Percentiles rank a stretch among this genome's conserved stretches.
phyloP scores from a whole-genome alignment of 2,329 filamentous ascomycete species.

The Escovopsis sp. region DNA sequence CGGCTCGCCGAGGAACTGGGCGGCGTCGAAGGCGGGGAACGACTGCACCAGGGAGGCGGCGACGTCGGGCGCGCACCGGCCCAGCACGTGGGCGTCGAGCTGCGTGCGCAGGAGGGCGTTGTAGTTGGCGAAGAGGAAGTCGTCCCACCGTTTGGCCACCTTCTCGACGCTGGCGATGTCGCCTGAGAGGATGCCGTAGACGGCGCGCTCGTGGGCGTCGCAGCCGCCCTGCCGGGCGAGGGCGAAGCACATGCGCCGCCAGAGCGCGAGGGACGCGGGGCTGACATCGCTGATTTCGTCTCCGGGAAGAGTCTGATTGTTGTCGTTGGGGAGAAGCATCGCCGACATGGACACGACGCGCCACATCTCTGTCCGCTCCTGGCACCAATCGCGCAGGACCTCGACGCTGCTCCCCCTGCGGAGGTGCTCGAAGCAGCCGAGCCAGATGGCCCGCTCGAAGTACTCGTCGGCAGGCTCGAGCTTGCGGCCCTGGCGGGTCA shows the following conservation, averaged over 20 bases:
- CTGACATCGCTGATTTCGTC: conserved; percentile 16
- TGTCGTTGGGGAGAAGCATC: conserved; percentile 40
- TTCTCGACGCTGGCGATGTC: conserved; percentile 64
- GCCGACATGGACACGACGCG: conserved; percentile 70
- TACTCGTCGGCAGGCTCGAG: conserved; percentile 73
- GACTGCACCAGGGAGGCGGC: conserved; percentile 39
- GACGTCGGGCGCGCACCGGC: conserved; percentile 35
- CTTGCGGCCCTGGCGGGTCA: conserved; percentile 59
- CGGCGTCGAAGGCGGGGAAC: conserved; percentile 48
- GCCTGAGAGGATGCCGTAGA: conserved; percentile 81
- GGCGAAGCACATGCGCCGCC: conserved; percentile 64
- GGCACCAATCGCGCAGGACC: conserved; percentile 72
- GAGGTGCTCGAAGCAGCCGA: conserved; percentile 86
- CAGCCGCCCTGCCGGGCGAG: conserved; percentile 52
- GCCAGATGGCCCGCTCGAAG: conserved; percentile 82
- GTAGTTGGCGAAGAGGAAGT: conserved; percentile 74
- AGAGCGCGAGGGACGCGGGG: conserved; percentile 41
- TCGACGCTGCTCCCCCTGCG: conserved; percentile 63
- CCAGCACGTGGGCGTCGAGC: conserved; percentile 56
- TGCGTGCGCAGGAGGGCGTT: conserved; percentile 70
- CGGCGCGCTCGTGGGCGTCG: conserved; percentile 70
- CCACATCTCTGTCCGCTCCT: conserved; percentile 77
- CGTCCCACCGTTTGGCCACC: conserved; percentile 69
- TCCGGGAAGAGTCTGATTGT: conserved; percentile 20
- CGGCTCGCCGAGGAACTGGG: conserved; percentile 44